Conservation (phyloP, 345 rosid genomes). For the Populus pruinosa region DNA sequence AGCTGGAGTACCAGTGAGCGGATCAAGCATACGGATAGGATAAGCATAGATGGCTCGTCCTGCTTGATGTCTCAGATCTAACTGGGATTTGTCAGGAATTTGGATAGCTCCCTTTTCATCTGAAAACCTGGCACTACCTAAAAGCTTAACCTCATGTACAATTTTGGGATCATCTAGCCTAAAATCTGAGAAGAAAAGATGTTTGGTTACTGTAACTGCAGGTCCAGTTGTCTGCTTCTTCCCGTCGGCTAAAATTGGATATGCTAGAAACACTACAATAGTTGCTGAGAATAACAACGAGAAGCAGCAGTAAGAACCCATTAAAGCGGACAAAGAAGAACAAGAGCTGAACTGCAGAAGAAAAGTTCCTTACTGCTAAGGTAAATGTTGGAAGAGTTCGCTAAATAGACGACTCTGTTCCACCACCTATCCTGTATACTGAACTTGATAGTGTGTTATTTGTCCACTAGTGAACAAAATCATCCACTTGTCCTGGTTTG, state of each 20-base stretch:
- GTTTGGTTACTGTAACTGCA: constrained; percentile 34
- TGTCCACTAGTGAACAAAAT: not conserved
- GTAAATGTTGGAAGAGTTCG: too few species aligned
- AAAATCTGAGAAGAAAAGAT: constrained; percentile 38
- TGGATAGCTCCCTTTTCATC: constrained; percentile 25
- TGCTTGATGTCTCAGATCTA: constrained; percentile 40
- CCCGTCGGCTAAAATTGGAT: constrained; percentile 8
- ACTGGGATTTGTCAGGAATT: constrained; percentile 39
- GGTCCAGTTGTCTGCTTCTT: constrained; percentile 14
- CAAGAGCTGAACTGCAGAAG: not conserved
- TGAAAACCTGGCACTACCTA: constrained; percentile 43
- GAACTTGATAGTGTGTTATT: not conserved
- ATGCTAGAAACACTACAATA: not conserved
- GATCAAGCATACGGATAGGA: constrained; percentile 42
- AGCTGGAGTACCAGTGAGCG: constrained; percentile 29
- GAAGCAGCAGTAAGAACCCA: constrained; percentile 8
- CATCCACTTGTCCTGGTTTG: not conserved
- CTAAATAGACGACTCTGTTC: too few species aligned
- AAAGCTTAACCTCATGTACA: constrained; percentile 31
- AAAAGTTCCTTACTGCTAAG: too few species aligned
- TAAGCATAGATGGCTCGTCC: constrained; percentile 47
- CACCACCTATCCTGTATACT: too few species aligned
- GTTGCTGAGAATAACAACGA: not conserved
- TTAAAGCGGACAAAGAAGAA: not conserved
- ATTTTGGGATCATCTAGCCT: constrained; percentile 24